Conservation (phyloP, 2,329 filamentous ascomycete genomes). For the Herpotrichia juniperi region DNA sequence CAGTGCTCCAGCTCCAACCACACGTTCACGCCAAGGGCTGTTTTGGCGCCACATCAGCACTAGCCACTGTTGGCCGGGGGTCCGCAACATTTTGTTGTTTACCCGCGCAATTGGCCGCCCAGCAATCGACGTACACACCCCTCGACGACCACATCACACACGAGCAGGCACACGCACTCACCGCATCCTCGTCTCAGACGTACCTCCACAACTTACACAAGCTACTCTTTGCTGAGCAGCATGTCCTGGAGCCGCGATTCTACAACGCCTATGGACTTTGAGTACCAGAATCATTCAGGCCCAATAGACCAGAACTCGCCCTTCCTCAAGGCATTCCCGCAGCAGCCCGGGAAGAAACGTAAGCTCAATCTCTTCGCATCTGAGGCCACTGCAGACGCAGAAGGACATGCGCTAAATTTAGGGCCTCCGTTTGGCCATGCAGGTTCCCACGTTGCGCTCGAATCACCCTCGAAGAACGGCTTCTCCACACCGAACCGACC, state of each 20-base stretch:
- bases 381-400: background rate
- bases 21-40: background rate
- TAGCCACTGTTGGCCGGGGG: conserved; percentile 7
- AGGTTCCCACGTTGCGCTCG: conserved; percentile 46
- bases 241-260: conserved; percentile 46
- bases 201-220: background rate
- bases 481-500: conserved; percentile 47
- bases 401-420: conserved; percentile 19
- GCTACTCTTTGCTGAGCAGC: conserved; percentile 5
- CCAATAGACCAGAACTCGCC: conserved; percentile 55
- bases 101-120: conserved; percentile 7
- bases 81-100: conserved; percentile 8
- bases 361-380: conserved; percentile 24
- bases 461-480: conserved; percentile 55
- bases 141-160: conserved; percentile 3
- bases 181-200: background rate
- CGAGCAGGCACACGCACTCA: background rate
- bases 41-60: conserved; percentile 5
- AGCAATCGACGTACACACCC: conserved; percentile 6
- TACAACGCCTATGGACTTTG: conserved; percentile 61
- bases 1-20: background rate
- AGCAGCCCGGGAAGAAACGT: conserved; percentile 47
- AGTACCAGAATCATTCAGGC: conserved; percentile 55
- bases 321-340: conserved; percentile 47
- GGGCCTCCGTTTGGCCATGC: conserved; percentile 18